These are phyloP conservation scores for Barnettozyma vustinii DNA, from an alignment of 805 yeast species.

Conservation along the genomic window DNA sequence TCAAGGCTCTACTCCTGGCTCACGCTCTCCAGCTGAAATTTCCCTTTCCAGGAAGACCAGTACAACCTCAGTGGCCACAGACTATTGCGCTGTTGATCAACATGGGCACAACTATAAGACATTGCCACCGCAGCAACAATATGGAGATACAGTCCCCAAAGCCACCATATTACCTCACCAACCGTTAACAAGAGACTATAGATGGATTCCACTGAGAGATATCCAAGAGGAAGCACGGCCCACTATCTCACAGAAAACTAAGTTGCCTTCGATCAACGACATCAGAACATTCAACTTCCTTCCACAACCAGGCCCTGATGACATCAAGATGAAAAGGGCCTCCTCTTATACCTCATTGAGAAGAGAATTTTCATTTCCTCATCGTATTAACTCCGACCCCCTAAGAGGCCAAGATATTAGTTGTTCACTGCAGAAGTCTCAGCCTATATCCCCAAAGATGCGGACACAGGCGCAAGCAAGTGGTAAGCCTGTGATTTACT, in stretches of 20 bases:
- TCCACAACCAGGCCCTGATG: conserved; percentile 2
- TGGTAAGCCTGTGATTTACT: not conserved
- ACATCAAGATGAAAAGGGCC: not conserved
- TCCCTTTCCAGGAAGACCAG: not conserved
- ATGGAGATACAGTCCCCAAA: too few species aligned
- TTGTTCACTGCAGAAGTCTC: not conserved
- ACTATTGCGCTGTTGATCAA: not conserved
- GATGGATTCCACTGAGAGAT: not conserved
- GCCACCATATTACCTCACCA: not conserved
- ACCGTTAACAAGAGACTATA: not conserved
- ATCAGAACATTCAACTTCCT: conserved; percentile 4
- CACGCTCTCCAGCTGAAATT: not conserved
- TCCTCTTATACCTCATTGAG: not conserved
- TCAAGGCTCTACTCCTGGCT: not conserved
- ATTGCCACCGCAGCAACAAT: not conserved
- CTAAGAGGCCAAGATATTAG: not conserved
- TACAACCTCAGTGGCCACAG: not conserved
- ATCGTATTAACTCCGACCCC: not conserved
- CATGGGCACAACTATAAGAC: not conserved
- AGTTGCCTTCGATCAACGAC: conserved; percentile 9
- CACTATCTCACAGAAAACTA: not conserved
- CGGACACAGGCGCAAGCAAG: not conserved
- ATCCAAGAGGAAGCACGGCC: not conserved
- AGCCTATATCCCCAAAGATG: too few species aligned
- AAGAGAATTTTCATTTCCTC: not conserved